A percentile compares a stretch with the other conserved stretches of the same genome.
phyloP scores from a whole-genome alignment of 257 asterid species.

The Paraleonurus japonicus region DNA sequence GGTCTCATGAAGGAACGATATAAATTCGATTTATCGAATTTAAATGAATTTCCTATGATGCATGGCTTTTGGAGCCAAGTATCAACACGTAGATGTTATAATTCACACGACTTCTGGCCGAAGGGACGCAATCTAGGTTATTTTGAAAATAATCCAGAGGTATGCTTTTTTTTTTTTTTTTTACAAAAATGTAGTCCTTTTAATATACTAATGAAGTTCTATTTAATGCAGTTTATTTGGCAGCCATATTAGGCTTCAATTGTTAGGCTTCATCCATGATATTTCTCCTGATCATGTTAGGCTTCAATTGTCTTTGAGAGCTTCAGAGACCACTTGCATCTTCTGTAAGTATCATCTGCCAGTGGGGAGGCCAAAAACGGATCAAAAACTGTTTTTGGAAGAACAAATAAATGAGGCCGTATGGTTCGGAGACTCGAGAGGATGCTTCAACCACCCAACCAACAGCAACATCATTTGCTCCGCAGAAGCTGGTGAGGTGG shows the following conservation, averaged over 20 bases:
- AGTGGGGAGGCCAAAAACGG: too few species aligned
- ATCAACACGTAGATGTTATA: too few species aligned
- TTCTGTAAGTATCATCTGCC: background rate
- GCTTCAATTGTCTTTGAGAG: background rate
- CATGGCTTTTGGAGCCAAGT: background rate
- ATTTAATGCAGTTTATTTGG: background rate
- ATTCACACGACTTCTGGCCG: too few species aligned
- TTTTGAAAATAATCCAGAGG: background rate
- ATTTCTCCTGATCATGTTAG: background rate
- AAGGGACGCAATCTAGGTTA: too few species aligned
- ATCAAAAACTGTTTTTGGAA: too few species aligned
- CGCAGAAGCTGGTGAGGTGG: too few species aligned
- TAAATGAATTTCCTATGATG: background rate
- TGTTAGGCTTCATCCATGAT: too few species aligned
- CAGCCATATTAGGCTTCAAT: background rate
- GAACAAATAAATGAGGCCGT: too few species aligned
- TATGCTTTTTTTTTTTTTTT: too few species aligned
- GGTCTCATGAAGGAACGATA: background rate
- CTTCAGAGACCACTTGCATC: background rate
- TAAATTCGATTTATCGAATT: background rate
- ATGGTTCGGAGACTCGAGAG: too few species aligned
- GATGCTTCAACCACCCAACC: too few species aligned
- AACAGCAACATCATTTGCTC: too few species aligned
- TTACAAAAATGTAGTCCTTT: background rate
- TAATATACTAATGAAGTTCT: background rate